Conservation (phyloP, 2,329 filamentous ascomycete genomes). For the Alternaria incomplexa region DNA sequence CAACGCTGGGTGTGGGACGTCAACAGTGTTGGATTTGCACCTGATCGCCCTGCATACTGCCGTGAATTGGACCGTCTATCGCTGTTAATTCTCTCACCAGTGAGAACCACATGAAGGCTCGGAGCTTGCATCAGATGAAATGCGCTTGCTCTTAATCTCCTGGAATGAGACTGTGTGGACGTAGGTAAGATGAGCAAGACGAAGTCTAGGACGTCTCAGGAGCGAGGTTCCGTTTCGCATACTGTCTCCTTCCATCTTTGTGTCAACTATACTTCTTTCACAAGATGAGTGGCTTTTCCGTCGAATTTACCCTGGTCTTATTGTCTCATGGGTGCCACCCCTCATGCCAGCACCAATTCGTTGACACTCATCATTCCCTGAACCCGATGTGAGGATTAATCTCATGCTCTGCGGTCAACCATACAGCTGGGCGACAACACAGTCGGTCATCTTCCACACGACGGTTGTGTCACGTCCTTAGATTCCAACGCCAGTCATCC, state of each 20-base stretch:
- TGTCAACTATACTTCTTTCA: conserved; percentile 16
- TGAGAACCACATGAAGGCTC: neutral
- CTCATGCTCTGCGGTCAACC: conserved; percentile 8
- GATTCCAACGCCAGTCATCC: conserved; percentile 33
- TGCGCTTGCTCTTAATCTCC: too few species aligned
- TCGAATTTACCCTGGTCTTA: conserved; percentile 21
- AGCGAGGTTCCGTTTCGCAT: neutral
- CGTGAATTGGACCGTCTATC: neutral
- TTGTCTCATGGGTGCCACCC: conserved; percentile 23
- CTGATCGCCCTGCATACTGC: neutral
- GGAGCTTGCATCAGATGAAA: neutral
- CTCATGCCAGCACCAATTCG: conserved; percentile 20
- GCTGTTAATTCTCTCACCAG: neutral
- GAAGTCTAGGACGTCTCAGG: conserved; percentile 1
- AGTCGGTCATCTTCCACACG: neutral
- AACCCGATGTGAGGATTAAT: conserved; percentile 31
- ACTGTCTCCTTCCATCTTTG: neutral
- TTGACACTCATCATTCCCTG: conserved; percentile 11
- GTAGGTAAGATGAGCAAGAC: neutral
- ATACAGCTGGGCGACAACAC: conserved; percentile 20
- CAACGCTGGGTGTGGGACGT: neutral
- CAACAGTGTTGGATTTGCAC: neutral
- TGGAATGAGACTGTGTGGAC: neutral
- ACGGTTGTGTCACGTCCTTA: conserved; percentile 3
- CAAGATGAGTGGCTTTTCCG: conserved; percentile 26